Evolutionary conservation across 164 flowering plant species (phyloP).

Genomic region (Taxillus chinensis): DNA sequence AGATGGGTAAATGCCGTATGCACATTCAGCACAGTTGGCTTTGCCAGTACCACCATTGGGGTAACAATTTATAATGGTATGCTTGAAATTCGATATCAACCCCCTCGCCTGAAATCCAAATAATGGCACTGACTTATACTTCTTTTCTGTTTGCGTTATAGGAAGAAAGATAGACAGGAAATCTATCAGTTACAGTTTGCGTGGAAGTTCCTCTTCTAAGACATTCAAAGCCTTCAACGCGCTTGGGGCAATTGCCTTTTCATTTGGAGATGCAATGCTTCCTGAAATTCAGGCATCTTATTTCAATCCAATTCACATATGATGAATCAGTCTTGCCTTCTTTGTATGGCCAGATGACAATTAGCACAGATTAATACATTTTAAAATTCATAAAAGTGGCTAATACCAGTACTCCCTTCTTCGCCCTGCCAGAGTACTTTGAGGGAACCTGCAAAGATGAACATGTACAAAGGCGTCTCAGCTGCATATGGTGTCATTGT

Average conservation of each 20-base stretch:
- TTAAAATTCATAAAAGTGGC: no score
- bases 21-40: constrained; percentile 47
- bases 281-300: constrained; percentile 52
- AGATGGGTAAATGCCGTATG: constrained; percentile 59
- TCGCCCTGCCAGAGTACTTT: constrained; percentile 32
- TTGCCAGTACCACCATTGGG: constrained; percentile 53
- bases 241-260: constrained; percentile 52
- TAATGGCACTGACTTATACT: no score
- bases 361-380: no score
- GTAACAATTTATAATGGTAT: constrained; percentile 44
- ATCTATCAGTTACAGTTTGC: constrained; percentile 26
- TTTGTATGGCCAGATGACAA: no score
- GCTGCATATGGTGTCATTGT: constrained; percentile 42
- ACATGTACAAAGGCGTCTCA: constrained; percentile 49
- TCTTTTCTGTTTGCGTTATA: constrained; percentile 6
- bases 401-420: no score
- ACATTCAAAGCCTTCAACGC: constrained; percentile 46
- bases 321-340: neutral
- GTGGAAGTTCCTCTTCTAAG: constrained; percentile 35
- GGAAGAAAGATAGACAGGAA: constrained; percentile 35
- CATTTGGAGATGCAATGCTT: constrained; percentile 72
- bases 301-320: neutral
- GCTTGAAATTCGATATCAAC: neutral
- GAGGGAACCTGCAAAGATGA: constrained; percentile 42
- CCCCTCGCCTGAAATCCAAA: no score